Conservation (phyloP, 2,329 filamentous ascomycete genomes). For the Monosporascus sp. region DNA sequence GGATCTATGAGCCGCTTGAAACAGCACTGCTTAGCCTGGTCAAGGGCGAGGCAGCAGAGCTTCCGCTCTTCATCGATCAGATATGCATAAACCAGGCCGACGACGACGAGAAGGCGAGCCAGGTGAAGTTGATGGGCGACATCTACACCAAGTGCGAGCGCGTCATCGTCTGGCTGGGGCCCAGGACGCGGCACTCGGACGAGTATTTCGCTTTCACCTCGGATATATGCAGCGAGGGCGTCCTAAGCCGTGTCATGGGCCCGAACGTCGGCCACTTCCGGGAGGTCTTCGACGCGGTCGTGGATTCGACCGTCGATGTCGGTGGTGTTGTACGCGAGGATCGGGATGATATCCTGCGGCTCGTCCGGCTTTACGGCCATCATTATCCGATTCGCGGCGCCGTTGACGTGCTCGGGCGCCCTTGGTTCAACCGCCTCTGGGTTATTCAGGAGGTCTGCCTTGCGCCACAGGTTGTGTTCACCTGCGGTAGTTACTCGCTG, state of each 20-base stretch:
- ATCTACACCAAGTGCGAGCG: constrained; percentile 7
- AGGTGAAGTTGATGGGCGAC: constrained; percentile 15
- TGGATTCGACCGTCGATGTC: constrained; percentile 16
- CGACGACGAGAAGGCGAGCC: constrained; percentile 8
- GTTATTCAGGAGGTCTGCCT: constrained; percentile 27
- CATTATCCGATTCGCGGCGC: constrained; percentile 20
- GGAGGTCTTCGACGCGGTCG: constrained; percentile 25
- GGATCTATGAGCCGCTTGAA: constrained; percentile 25
- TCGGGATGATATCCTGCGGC: constrained; percentile 19
- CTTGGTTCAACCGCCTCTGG: constrained; percentile 30
- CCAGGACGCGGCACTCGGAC: constrained; percentile 1
- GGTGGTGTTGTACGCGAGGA: constrained; percentile 14
- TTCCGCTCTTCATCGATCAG: constrained; percentile 14
- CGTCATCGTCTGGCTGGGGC: constrained; percentile 11
- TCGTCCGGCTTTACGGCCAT: constrained; percentile 15
- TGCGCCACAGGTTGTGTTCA: constrained; percentile 6
- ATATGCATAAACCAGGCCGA: constrained; percentile 18
- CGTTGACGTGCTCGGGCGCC: constrained; percentile 21
- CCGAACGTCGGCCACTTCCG: constrained; percentile 15
- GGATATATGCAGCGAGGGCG: constrained; percentile 4
- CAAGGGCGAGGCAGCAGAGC: constrained; percentile 5
- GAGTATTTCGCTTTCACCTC: constrained; percentile 5
- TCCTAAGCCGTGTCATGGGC: constrained; percentile 15
- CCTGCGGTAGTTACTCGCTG: constrained; percentile 7
- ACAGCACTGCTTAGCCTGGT: constrained; percentile 18